Evolutionary conservation across 2,329 filamentous ascomycete genomes (phyloP).

Genomic region (Rosellinia necatrix): DNA sequence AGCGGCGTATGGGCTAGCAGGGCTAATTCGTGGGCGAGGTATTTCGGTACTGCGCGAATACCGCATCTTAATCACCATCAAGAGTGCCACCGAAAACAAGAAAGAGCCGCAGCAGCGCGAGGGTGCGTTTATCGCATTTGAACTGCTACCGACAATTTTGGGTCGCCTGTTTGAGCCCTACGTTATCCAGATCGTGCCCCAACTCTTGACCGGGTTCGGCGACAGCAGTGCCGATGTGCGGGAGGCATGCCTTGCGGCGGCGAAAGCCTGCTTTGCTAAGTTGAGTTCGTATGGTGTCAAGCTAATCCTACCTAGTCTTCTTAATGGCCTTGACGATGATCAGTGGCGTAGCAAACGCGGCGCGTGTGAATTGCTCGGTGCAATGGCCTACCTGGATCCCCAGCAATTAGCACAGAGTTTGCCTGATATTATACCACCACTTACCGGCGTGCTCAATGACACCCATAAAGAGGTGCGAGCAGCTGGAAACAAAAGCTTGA

Average conservation of each 20-base stretch:
- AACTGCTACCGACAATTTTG: conserved; percentile 84
- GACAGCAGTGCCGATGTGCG: conserved; percentile 87
- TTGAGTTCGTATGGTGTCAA: conserved; percentile 96
- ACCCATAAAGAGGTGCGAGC: conserved; percentile 95
- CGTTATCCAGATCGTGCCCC: conserved; percentile 91
- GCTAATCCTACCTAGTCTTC: conserved; percentile 85
- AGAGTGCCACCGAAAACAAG: conserved; percentile 88
- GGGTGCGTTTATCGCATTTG: conserved; percentile 86
- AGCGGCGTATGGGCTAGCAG: conserved; percentile 91
- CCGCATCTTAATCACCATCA: conserved; percentile 81
- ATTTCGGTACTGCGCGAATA: conserved; percentile 81
- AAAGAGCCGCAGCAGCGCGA: conserved; percentile 89
- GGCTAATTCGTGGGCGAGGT: conserved; percentile 86
- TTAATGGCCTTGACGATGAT: conserved; percentile 89
- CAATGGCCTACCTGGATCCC: conserved; percentile 98
- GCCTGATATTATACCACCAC: conserved; percentile 93
- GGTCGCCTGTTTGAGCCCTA: conserved; percentile 94
- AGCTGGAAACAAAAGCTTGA: conserved; percentile 92
- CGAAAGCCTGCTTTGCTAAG: conserved; percentile 91
- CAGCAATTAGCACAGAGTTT: conserved; percentile 90
- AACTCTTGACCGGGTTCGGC: conserved; percentile 86
- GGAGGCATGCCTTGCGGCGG: conserved; percentile 88
- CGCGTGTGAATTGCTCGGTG: conserved; percentile 92
- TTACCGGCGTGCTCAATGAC: conserved; percentile 93
- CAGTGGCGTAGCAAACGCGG: conserved; percentile 99